Base-by-base conservation (phyloP, 2,329 filamentous ascomycete genomes). In the Sordariomycetes sp. region DNA sequence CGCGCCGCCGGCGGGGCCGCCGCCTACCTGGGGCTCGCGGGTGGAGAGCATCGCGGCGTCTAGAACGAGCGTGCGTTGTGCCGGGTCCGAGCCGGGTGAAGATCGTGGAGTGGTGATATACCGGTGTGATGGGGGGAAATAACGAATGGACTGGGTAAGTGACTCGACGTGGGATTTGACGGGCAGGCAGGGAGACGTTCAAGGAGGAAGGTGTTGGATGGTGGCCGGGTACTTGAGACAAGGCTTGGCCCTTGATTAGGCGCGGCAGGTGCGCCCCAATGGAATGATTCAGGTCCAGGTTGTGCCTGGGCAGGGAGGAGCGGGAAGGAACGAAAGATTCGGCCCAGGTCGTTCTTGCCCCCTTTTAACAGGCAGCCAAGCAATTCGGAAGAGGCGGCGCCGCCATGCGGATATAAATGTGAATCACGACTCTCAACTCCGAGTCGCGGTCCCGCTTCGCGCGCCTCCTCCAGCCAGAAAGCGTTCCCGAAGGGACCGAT, bases 1-100 rank as follows among this genome's bases (percentile, higher is more conserved):
- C 25, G 55, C 60, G 8, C 59, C 59, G 35, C 57, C 57, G 35
- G 59, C 60, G 16, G 60, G 60, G 35, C 60, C 59, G 43, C 59
- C 58, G 40, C 54, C 50, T 54, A 57, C 50, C 22, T 61, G 48
- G 35, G 46, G 18, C 12, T 52, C 20, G 43, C 28, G 28, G 55
- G 35, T 46, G 16, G 16, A n/a, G 25, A 18, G 51, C 24, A 51
- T 51, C 6, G 51, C 10, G 22, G 6, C 4, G 18, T 32, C 51
- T 34, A 18, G 18, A 6, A 32, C 32, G 10, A 22, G 28, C 22
- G 8, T 11, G 22, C 3, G 22, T 50, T 24, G 28, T 32, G 28
- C 28, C 28, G 22, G 46, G 22, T 22, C 22, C 22, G 8, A 22
- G 8, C 46, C 11, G 46, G 46, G 22, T 12, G 8, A 50, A 22